Conservation (phyloP, 164 flowering plant genomes). For the Umbilicus rupestris region DNA sequence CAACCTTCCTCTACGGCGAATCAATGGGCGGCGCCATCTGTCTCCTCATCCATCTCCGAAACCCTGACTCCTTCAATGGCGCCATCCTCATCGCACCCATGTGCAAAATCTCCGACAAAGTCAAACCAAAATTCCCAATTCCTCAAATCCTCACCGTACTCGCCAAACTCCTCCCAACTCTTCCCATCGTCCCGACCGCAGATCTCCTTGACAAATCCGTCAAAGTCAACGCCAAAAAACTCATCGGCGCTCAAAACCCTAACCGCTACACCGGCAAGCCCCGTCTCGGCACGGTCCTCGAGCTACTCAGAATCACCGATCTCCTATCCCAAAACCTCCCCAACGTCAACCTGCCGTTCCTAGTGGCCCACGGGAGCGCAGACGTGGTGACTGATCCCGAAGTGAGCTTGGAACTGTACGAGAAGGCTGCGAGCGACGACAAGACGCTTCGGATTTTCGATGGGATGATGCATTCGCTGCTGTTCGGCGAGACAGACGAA, state of each 20-base stretch:
- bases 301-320: constrained; percentile 62
- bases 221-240: constrained; percentile 55
- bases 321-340: constrained; percentile 26
- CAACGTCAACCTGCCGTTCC: constrained; percentile 60
- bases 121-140: constrained; percentile 79
- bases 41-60: constrained; percentile 43
- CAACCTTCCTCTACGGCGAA: constrained; percentile 62
- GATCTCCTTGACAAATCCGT: constrained; percentile 64
- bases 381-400: constrained; percentile 80
- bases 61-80: constrained; percentile 36
- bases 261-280: constrained; percentile 63
- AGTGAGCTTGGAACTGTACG: constrained; percentile 57
- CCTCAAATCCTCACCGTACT: constrained; percentile 42
- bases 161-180: constrained; percentile 53
- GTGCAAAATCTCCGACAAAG: constrained; percentile 74
- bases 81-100: constrained; percentile 75
- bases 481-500: constrained; percentile 54
- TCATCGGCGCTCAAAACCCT: constrained; percentile 51
- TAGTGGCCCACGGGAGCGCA: constrained; percentile 73
- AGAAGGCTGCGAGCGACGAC: constrained; percentile 53
- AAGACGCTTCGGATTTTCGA: constrained; percentile 64
- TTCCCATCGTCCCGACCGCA: constrained; percentile 62
- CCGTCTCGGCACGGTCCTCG: constrained; percentile 67
- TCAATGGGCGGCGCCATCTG: constrained; percentile 95
- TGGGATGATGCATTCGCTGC: constrained; percentile 84